Evolutionary conservation across 768 basidiomycete species (phyloP).

Genomic region (Russula compacta): DNA sequence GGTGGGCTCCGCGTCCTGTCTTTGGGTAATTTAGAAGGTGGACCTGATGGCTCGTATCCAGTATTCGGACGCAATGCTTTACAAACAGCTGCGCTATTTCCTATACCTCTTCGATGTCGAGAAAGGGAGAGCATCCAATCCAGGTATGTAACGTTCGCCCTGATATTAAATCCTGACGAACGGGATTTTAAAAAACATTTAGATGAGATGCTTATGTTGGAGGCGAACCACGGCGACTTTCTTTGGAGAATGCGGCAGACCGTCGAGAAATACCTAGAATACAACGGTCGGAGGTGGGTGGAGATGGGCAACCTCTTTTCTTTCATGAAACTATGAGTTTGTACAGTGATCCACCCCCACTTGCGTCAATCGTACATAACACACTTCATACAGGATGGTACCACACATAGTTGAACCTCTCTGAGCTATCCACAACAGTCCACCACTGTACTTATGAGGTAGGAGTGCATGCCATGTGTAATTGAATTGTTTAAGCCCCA

Average conservation of each 20-base stretch:
- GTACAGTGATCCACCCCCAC: too few relatives aligned
- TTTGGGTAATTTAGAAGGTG: constrained; percentile 1
- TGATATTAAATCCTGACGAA: not conserved
- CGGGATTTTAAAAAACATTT: not conserved
- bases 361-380: too few relatives aligned
- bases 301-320: constrained; percentile 73
- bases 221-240: constrained; percentile 39
- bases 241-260: constrained; percentile 45
- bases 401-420: too few relatives aligned
- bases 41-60: constrained; percentile 27
- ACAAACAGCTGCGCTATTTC: constrained; percentile 86
- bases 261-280: constrained; percentile 74
- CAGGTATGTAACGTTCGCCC: constrained; percentile 35
- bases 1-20: constrained; percentile 36
- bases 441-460: too few relatives aligned
- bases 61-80: constrained; percentile 79
- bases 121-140: constrained; percentile 48
- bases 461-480: too few relatives aligned
- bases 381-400: too few relatives aligned
- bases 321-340: constrained; percentile 54
- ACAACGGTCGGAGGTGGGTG: constrained; percentile 87
- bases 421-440: too few relatives aligned
- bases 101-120: constrained; percentile 66
- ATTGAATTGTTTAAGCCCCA: too few relatives aligned
- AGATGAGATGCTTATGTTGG: constrained; percentile 52